Conservation (phyloP, 139 green algal species). For the Monoraphidium neglectum region DNA sequence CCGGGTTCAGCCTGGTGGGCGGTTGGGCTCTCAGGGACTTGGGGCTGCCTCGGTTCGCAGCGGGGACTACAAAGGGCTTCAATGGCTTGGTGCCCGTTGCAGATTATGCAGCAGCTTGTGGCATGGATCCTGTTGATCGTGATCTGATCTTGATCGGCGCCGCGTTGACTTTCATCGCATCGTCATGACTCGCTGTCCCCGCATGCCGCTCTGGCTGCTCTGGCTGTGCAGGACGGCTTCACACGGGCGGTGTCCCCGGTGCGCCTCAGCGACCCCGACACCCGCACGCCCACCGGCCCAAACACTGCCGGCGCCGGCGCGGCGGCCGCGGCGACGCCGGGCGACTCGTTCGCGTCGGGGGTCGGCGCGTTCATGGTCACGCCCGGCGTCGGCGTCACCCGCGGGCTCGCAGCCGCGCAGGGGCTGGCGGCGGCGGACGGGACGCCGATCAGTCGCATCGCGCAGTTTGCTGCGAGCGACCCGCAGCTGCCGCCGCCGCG, state of each 20-base stretch:
- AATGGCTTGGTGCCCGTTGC: too few species aligned
- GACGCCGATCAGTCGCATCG: background rate
- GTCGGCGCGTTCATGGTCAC: background rate
- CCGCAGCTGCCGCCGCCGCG: too few species aligned
- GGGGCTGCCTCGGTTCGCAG: too few species aligned
- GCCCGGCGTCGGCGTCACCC: background rate
- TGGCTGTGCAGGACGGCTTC: constrained; percentile 3
- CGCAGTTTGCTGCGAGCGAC: background rate
- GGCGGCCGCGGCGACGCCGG: background rate
- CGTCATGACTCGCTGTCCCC: too few species aligned
- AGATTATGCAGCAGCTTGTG: too few species aligned
- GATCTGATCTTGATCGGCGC: too few species aligned
- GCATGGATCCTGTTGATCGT: too few species aligned
- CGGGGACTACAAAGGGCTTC: too few species aligned
- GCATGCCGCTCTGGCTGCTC: too few species aligned
- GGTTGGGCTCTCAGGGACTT: too few species aligned
- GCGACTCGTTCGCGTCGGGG: background rate
- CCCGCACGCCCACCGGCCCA: background rate
- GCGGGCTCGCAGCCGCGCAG: background rate
- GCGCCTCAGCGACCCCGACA: background rate
- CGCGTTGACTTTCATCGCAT: too few species aligned
- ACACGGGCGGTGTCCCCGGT: constrained; percentile 20
- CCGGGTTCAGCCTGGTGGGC: too few species aligned
- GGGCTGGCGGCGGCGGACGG: background rate
- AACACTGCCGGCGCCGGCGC: background rate